Evolutionary conservation across 2,329 filamentous ascomycete genomes (phyloP), one percentile per base, ranked within the genome.

Genomic region (Aspergillus amoenus): DNA sequence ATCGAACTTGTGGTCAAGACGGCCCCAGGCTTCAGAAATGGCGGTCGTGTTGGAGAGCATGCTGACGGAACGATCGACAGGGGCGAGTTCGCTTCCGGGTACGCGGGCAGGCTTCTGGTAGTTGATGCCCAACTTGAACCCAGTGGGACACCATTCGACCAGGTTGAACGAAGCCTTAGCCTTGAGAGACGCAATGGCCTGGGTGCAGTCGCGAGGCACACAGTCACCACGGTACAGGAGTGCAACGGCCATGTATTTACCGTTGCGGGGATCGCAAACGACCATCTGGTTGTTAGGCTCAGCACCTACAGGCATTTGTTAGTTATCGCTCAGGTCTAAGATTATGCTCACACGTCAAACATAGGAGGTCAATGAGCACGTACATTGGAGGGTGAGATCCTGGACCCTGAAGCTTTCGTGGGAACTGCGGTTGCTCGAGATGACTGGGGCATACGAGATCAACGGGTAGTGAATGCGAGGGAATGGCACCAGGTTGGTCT

Each of bases 371-470:
- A 9, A 13, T 17, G 1, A 37, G 18, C 15, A 68, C 70, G 22
- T 77, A 85, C 84, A 86, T 71, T 87, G 84, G 68, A 85, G 81
- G 61, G 85, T 88, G 64, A 88, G 75, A 61, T 94, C 91, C 61
- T 86, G 83, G 55, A 92, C 88, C 82, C 91, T 91, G 85, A 93
- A 93, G 81, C 88, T 91, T 81, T 94, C 90, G 72, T 94, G 90
- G 47, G 87, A 84, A 76, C 88, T 91, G 84, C 90, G 90, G 79
- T 84, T 81, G 58, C 86, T 85, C 30, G 82, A 84, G 58, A 87
- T 79, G 54, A 88, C 84, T 2, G 85, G 85, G 2, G 85, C 84
- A 65, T 87, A 88, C 65, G 80, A 83, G 73, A 88, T 86, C 62
- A 88, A 73, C 42, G 85, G 85, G 70, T 87, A 88, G 71, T 88